Conservation (phyloP, 1,139 yeast genomes). For the Hanseniaspora uvarum region DNA sequence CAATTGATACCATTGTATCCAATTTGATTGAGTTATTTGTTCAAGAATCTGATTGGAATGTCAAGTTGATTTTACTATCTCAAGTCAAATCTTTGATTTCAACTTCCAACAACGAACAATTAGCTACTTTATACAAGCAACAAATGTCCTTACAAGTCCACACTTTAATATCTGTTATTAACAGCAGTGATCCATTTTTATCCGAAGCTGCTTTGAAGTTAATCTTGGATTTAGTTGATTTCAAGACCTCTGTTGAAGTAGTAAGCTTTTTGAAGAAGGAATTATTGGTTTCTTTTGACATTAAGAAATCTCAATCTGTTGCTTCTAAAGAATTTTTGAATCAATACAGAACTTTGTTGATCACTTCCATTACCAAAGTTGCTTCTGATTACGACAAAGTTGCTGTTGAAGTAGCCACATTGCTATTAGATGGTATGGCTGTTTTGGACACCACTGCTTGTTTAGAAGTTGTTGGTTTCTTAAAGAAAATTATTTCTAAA, state of each 20-base stretch:
- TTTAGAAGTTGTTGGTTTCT: constrained; percentile 74
- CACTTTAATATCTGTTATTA: constrained; percentile 61
- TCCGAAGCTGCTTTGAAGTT: constrained; percentile 43
- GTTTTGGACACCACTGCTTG: constrained; percentile 83
- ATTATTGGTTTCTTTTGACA: constrained; percentile 58
- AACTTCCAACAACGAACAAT: constrained; percentile 10
- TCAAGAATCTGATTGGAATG: constrained; percentile 86
- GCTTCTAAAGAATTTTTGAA: constrained; percentile 32
- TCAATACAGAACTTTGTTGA: constrained; percentile 85
- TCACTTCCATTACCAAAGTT: constrained; percentile 78
- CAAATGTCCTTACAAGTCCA: constrained; percentile 14
- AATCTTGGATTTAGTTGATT: constrained; percentile 65
- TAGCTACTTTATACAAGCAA: constrained; percentile 16
- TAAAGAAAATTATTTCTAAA: constrained; percentile 87
- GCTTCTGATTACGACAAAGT: constrained; percentile 85
- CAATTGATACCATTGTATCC: constrained; percentile 37
- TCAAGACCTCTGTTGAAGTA: constrained; percentile 90
- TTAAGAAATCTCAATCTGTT: constrained; percentile 50
- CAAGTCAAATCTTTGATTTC: constrained; percentile 16
- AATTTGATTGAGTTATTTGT: constrained; percentile 83
- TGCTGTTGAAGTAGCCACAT: constrained; percentile 81
- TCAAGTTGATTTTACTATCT: constrained; percentile 77
- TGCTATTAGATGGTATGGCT: constrained; percentile 74
- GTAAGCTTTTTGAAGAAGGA: constrained; percentile 87
- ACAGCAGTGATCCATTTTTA: constrained; percentile 59